phyloP scores from a whole-genome alignment of 2,329 filamentous ascomycete genomes.

The Cladorrhinum sp. region DNA sequence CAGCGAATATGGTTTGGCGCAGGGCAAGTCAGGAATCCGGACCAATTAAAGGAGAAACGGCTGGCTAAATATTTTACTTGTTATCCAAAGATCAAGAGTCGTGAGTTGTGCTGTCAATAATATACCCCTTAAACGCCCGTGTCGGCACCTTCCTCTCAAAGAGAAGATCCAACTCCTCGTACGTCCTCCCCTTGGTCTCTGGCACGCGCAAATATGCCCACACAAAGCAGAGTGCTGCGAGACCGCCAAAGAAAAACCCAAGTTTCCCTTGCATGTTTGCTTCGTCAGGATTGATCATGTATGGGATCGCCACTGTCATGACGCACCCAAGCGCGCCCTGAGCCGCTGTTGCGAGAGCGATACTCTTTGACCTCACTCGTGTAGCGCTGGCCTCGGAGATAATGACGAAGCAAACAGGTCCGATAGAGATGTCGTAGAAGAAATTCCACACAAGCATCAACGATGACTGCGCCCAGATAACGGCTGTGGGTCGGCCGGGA shows the following conservation, averaged over 20 bases:
- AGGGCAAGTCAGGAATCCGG: no score
- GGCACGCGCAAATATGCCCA: conserved; percentile 37
- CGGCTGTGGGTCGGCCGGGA: conserved; percentile 37
- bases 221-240: conserved; percentile 35
- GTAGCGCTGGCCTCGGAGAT: conserved; percentile 51
- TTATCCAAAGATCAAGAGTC: not conserved
- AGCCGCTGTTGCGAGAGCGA: conserved; percentile 42
- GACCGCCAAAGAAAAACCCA: conserved; percentile 40
- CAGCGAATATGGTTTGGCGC: no score
- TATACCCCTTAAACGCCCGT: conserved; percentile 55
- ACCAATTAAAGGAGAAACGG: no score
- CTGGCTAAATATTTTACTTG: no score
- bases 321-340: conserved; percentile 41
- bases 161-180: conserved; percentile 31
- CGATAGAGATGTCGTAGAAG: conserved; percentile 51
- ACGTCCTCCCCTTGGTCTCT: conserved; percentile 31
- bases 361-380: conserved; percentile 43
- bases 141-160: conserved; percentile 66
- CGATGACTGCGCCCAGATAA: conserved; percentile 47
- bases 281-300: conserved; percentile 43
- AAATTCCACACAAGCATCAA: conserved; percentile 52
- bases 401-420: conserved; percentile 50
- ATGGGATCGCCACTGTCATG: conserved; percentile 44
- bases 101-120: not conserved
- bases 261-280: conserved; percentile 43